Evolutionary conservation across 805 yeast species (phyloP).

Genomic region (Starmerella apis): DNA sequence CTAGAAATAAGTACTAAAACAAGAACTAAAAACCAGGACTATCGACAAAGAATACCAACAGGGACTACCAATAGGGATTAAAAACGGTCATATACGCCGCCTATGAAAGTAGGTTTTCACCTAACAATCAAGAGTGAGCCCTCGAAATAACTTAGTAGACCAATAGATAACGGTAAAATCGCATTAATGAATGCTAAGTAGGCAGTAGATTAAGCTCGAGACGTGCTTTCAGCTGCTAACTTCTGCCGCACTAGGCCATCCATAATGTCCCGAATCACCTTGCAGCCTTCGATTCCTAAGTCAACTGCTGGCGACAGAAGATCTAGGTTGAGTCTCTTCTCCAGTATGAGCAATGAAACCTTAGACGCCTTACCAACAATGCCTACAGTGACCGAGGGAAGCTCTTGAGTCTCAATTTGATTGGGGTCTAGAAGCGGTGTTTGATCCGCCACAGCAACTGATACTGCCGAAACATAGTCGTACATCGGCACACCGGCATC

Average conservation of each 20-base stretch:
- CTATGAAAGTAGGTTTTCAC: too few species aligned
- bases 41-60: too few species aligned
- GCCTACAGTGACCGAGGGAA: conserved; percentile 73
- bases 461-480: conserved; percentile 73
- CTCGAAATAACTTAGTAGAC: too few species aligned
- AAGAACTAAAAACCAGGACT: too few species aligned
- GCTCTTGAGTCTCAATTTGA: conserved; percentile 69
- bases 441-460: conserved; percentile 69
- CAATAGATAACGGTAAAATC: too few species aligned
- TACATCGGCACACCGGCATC: conserved; percentile 94
- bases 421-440: conserved; percentile 76
- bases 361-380: conserved; percentile 75
- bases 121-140: too few species aligned
- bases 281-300: conserved; percentile 79
- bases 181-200: too few species aligned
- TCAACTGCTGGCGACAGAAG: conserved; percentile 63
- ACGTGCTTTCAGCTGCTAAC: neutral
- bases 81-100: too few species aligned
- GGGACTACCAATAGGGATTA: too few species aligned
- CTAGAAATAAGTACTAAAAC: too few species aligned
- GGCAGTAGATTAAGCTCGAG: neutral
- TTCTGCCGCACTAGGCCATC: conserved; percentile 58
- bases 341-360: conserved; percentile 62
- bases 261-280: conserved; percentile 71
- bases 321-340: conserved; percentile 78